Base-by-base conservation (phyloP, 768 basidiomycete genomes). In the Floccularia luteovirens region DNA sequence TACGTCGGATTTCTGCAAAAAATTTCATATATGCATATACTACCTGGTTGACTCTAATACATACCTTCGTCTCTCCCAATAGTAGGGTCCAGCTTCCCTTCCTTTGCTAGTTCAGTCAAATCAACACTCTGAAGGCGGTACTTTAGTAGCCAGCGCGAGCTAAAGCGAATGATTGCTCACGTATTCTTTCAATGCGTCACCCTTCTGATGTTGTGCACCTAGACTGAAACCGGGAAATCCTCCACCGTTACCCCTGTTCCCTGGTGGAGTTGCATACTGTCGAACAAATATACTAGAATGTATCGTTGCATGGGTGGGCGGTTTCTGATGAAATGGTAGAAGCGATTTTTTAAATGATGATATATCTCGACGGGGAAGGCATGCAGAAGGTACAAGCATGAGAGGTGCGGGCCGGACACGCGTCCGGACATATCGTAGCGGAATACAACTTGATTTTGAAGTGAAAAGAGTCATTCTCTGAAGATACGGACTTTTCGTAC, bases 21-120 rank as follows among this genome's bases (percentile, higher is more conserved):
- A n/a, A n/a, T n/a, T n/a, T n/a, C n/a, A n/a, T n/a, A n/a, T n/a
- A n/a, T n/a, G 17, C 28, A 16, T 12, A 13, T n/a, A 34, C 2
- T 38, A 25, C 3, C 25, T 2, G 41, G 28, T 17, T 10, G 4
- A 4, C 14, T 10, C 20, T 24, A 11, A n/a, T 5, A 49, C 66
- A 13, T 45, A 74, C 86, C 87, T 63, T 90, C 87, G 44, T 90
- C 89, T 52, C 89, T 64, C 2, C 91, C 91, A 57, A 96, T 96
- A 4, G 79, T 82, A 1, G 91, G 91, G 57, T 96, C 91, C 2
- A 94, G 66, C 55, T 92, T 91, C 21, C 92, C 91, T 24, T 82
- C 66, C 48, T 67, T 75, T 2, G 91, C 91, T 50, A 90, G 64
- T 49, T 90, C 81, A 0, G 90, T 96, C 20, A 93, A 59, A 52